phyloP scores from a whole-genome alignment of 495 filamentous ascomycete genomes.

The Thermothielavioides terrestris region DNA sequence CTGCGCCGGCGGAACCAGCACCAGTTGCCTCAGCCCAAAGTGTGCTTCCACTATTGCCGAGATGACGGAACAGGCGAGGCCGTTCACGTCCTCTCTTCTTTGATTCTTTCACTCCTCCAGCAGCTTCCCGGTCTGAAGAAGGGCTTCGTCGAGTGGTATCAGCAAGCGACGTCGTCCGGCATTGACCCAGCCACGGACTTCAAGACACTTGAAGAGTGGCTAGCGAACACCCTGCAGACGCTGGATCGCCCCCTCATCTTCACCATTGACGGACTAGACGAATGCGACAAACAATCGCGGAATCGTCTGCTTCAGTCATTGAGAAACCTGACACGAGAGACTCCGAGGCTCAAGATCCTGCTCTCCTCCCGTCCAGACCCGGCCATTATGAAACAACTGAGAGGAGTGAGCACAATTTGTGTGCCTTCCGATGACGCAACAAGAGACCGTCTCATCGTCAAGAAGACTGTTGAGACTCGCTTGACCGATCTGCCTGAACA shows the following conservation, averaged over 20 bases:
- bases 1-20: slow-evolving; percentile 11
- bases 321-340: neutral
- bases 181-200: neutral
- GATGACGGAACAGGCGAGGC: slow-evolving; percentile 16
- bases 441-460: neutral
- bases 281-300: slow-evolving; percentile 22
- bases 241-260: slow-evolving; percentile 10
- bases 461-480: neutral
- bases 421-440: neutral
- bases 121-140: neutral
- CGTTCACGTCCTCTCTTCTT: slow-evolving; percentile 4
- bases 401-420: neutral
- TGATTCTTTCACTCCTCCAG: neutral
- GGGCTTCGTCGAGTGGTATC: neutral
- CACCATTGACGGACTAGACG: slow-evolving; percentile 26
- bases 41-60: slow-evolving; percentile 23
- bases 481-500: neutral
- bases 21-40: slow-evolving; percentile 18
- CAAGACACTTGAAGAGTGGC: neutral
- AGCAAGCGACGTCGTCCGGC: neutral
- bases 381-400: neutral
- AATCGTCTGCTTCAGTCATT: slow-evolving; percentile 11
- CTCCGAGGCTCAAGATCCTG: neutral
- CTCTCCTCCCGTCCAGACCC: neutral
- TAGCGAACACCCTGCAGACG: neutral